Percentiles rank a stretch among this genome's conserved stretches.
phyloP scores from a whole-genome alignment of 495 filamentous ascomycete species.

The Penicillium cinerascens region DNA sequence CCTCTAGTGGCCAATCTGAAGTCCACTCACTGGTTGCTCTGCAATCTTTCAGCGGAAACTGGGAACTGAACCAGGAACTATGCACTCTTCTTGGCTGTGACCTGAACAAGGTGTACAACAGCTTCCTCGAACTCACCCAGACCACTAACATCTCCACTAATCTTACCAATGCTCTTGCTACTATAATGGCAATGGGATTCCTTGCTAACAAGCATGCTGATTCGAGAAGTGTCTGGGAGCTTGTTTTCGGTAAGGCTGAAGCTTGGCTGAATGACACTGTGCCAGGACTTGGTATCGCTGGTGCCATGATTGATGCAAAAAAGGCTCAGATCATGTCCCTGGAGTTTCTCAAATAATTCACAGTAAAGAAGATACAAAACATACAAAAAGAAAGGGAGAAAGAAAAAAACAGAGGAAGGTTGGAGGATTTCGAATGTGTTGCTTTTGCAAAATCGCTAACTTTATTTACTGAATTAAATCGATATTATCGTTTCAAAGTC shows the following conservation, averaged over 20 bases:
- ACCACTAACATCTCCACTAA: slow-evolving; percentile 1
- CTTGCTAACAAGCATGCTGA: slow-evolving; percentile 39
- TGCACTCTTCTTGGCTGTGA: neutral
- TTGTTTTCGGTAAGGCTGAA: slow-evolving; percentile 39
- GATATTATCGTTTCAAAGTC: no score
- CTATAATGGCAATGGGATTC: slow-evolving; percentile 47
- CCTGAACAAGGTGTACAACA: neutral
- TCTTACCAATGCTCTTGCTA: slow-evolving; percentile 29
- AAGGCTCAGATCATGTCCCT: neutral
- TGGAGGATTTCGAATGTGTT: neutral
- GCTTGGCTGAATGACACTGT: slow-evolving; percentile 20
- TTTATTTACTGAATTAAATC: no score
- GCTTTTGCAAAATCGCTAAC: no score
- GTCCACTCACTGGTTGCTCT: slow-evolving; percentile 7
- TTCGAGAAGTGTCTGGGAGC: slow-evolving; percentile 51
- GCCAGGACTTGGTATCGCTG: neutral
- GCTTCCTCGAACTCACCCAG: slow-evolving; percentile 1
- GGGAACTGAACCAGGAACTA: slow-evolving; percentile 7
- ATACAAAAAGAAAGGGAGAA: no score
- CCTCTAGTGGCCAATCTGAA: neutral
- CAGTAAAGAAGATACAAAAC: no score
- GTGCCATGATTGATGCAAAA: neutral
- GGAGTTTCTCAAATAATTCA: neutral
- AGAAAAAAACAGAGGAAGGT: no score
- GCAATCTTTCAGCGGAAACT: slow-evolving; percentile 11